These are phyloP conservation scores for Lodderomyces parapsilosis DNA, from an alignment of 1,139 yeast species.

Conservation along the genomic window DNA sequence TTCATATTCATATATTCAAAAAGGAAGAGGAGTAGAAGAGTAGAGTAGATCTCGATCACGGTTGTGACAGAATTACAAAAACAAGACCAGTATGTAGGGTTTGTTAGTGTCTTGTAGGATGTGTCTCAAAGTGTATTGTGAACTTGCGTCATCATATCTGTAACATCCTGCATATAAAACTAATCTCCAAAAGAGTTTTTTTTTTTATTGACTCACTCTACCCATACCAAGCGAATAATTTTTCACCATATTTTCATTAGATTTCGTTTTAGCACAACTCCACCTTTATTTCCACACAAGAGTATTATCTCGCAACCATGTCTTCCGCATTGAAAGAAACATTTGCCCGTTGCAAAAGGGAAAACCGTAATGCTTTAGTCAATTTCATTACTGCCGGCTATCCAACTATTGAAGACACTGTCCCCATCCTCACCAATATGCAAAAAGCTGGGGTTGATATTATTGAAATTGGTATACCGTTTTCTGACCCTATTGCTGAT, in stretches of 20 bases:
- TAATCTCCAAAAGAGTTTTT: no score
- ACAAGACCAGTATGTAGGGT: no score
- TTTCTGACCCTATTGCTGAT: slow-evolving; percentile 98
- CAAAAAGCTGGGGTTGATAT: slow-evolving; percentile 96
- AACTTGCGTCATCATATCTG: no score
- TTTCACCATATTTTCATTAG: background rate
- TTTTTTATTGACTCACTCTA: background rate
- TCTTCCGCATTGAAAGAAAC: slow-evolving; percentile 67
- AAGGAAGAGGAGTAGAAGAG: background rate
- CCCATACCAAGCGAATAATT: background rate
- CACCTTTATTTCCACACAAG: background rate
- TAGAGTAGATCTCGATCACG: background rate
- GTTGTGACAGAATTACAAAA: no score
- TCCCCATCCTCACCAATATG: slow-evolving; percentile 81
- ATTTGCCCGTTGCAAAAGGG: slow-evolving; percentile 66
- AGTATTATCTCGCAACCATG: slow-evolving; percentile 35
- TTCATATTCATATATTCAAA: background rate
- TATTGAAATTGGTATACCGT: slow-evolving; percentile 93
- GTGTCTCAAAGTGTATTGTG: no score
- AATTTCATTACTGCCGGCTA: slow-evolving; percentile 94
- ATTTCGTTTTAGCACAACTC: no score
- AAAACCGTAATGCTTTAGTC: slow-evolving; percentile 83
- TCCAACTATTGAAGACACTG: slow-evolving; percentile 84
- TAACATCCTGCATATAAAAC: background rate
- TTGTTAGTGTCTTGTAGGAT: no score